Percentiles rank a stretch among this genome's conserved stretches.
These are phyloP conservation scores for Margaritispora aquatica DNA, from an alignment of 495 filamentous ascomycete species.

Conservation along the genomic window DNA sequence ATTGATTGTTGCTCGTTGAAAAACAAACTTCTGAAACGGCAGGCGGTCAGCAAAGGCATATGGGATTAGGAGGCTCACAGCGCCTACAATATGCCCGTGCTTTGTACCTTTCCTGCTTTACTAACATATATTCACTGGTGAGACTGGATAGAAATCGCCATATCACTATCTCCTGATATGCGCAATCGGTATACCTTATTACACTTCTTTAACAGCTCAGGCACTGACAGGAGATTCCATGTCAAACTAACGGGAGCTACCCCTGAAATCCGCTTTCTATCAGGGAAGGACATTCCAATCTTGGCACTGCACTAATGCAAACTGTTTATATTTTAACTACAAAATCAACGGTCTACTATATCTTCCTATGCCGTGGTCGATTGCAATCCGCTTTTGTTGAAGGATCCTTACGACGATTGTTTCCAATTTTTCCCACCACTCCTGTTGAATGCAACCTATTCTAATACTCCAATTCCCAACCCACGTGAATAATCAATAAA, in stretches of 20 bases:
- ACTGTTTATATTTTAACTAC: background rate
- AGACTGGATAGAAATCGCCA: too few relatives aligned
- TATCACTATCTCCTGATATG: too few relatives aligned
- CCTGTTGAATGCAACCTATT: conserved; percentile 22
- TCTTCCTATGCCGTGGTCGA: background rate
- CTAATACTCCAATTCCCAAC: background rate
- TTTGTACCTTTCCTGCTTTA: too few relatives aligned
- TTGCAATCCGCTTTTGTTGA: conserved; percentile 17
- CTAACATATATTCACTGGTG: too few relatives aligned
- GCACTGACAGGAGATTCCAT: too few relatives aligned
- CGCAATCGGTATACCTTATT: too few relatives aligned
- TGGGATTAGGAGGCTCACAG: too few relatives aligned
- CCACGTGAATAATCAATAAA: conserved; percentile 55
- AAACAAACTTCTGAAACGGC: background rate
- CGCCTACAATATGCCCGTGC: too few relatives aligned
- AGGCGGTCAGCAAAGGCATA: background rate
- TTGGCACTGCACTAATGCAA: background rate
- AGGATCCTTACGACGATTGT: conserved; percentile 9
- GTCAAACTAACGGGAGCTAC: background rate
- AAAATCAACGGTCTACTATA: too few relatives aligned
- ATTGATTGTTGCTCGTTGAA: background rate
- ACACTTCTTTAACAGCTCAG: too few relatives aligned
- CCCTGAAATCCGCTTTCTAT: background rate
- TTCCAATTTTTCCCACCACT: conserved; percentile 4
- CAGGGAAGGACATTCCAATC: background rate